Percentiles rank a stretch among this genome's conserved stretches.
These are phyloP conservation scores for Pseudocercospora cruenta DNA, from an alignment of 2,329 filamentous ascomycete species.

Conservation along the genomic window DNA sequence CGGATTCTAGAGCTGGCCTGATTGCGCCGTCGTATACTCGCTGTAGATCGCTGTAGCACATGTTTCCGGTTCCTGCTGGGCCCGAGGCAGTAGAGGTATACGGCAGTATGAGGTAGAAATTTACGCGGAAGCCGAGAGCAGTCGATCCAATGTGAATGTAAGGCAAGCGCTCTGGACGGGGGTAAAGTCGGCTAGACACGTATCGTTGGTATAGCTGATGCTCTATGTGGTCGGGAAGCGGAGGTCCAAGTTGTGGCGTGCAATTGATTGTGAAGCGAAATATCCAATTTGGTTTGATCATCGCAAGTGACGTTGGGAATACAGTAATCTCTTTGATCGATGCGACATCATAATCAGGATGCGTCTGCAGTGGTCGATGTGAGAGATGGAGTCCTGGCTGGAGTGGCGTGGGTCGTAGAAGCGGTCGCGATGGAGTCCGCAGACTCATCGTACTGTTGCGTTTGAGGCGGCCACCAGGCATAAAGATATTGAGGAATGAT, in stretches of 20 bases:
- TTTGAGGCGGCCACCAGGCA: conserved; percentile 15
- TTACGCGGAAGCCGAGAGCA: conserved; percentile 25
- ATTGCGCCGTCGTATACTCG: conserved; percentile 24
- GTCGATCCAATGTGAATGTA: conserved; percentile 29
- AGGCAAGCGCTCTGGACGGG: conserved; percentile 22
- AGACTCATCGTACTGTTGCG: conserved; percentile 15
- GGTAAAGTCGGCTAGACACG: conserved; percentile 19
- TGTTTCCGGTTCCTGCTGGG: conserved; percentile 16
- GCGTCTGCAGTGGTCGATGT: conserved; percentile 20
- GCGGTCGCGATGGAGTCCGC: conserved; percentile 14
- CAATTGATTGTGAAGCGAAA: conserved; percentile 28
- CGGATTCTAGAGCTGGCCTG: conserved; percentile 23
- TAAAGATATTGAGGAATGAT: conserved; percentile 22
- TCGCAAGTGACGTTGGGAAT: conserved; percentile 27
- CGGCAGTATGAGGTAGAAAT: conserved; percentile 30
- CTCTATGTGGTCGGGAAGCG: conserved; percentile 22
- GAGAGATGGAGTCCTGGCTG: conserved; percentile 27
- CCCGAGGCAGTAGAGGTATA: conserved; percentile 12
- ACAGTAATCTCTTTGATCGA: conserved; percentile 25
- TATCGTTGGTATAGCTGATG: conserved; percentile 25
- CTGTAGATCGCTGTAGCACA: conserved; percentile 23
- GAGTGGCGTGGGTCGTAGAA: conserved; percentile 18
- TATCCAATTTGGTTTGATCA: conserved; percentile 26
- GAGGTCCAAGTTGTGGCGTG: conserved; percentile 28
- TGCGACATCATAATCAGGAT: conserved; percentile 22